Base-by-base conservation (phyloP, 352 stramenopile genomes). In the Globisporangium nunn region DNA sequence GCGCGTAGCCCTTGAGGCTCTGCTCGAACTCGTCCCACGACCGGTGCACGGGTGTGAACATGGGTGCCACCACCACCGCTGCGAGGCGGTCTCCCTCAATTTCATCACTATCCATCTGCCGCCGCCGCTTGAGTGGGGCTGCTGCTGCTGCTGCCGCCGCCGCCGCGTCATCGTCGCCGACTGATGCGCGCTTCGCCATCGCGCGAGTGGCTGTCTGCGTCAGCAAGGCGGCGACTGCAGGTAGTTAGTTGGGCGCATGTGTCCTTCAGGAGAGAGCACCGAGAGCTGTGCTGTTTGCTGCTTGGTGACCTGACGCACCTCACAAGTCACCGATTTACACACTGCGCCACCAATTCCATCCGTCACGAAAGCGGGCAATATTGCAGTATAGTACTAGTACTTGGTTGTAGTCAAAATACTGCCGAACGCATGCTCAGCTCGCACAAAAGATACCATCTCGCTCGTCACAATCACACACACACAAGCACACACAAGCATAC, bases 1-100 rank as follows among this genome's bases (percentile, higher is more conserved):
- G 69, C n/a, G 73, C 57, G 55, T 91, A 89, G 3, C 49, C 52
- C 56, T 83, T 87, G 4, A 91, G 64, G 0, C 68, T 67, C 54
- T 74, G 61, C 37, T 91, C 81, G 55, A 91, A 91, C 28, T 52
- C 68, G 30, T 72, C 70, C 81, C 81, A 91, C 28, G 78, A 87
- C n/a, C 62, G 60, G 49, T 91, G 75, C 33, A 81, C 66, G 5
- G 63, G 49, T 4, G 61, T 50, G 53, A 91, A 86, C 53, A 72
- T 53, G 8, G 73, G 69, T 37, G 74, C 81, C 4, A 71, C 50
- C 18, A 81, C 71, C 47, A 55, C 44, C 35, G 46, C 11, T 12
- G 7, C 37, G 2, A 1, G 2, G 37, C 11, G 3, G 37, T 43
- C 37, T 17, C 11, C 37, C 10, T 43, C 37, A 12, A 43, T 17